These are phyloP conservation scores for Xylariaceae sp. DNA, from an alignment of 2,329 filamentous ascomycete species.

Conservation along the genomic window DNA sequence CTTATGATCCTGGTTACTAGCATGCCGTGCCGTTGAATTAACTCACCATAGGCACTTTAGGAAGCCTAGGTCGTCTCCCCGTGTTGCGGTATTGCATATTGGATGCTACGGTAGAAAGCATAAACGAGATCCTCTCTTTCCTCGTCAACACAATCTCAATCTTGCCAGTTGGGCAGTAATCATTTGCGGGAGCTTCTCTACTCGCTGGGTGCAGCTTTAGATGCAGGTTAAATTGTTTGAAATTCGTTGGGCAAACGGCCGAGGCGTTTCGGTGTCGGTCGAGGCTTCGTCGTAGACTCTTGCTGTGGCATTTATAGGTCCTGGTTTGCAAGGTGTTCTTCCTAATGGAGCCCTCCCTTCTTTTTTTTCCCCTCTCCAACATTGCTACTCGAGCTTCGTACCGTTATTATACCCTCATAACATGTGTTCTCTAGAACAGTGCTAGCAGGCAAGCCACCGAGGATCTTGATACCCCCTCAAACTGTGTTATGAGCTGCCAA, in stretches of 20 bases:
- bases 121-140: background rate
- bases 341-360: background rate
- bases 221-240: background rate
- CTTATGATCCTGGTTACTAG: slow-evolving; percentile 20
- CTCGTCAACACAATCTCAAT: background rate
- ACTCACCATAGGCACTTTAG: too few species aligned
- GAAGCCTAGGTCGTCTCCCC: too few species aligned
- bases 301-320: slow-evolving; percentile 17
- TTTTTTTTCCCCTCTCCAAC: background rate
- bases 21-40: background rate
- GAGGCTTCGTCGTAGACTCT: slow-evolving; percentile 10
- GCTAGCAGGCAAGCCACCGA: background rate
- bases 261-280: slow-evolving; percentile 13
- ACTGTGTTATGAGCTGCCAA: background rate
- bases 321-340: slow-evolving; percentile 2
- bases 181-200: background rate
- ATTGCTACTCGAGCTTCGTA: background rate
- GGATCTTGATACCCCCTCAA: background rate
- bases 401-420: background rate
- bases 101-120: background rate
- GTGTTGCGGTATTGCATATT: background rate
- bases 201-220: slow-evolving; percentile 1
- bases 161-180: background rate
- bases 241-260: slow-evolving; percentile 3
- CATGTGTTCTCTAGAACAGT: background rate